Base-by-base conservation (phyloP, 164 flowering plant genomes). In the Dillenia turbinata region DNA sequence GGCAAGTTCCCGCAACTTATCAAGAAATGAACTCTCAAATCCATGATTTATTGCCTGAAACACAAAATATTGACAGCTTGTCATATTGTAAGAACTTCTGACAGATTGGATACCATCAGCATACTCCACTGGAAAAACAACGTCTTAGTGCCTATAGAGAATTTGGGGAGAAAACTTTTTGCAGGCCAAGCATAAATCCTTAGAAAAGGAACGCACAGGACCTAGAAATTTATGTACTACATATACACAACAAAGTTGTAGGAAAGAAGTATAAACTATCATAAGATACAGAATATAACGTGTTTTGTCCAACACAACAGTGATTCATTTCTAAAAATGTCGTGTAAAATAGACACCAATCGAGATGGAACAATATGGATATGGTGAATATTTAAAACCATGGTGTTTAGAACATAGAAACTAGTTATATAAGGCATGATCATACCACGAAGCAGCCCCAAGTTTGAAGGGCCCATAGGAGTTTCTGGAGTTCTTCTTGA, bases 21-120 rank as follows among this genome's bases (percentile, higher is more conserved):
- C 78, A 1, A 81, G 71, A 33, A 75, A 63, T 47, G 61, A 43
- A 56, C 57, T 61, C 12, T 65, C 24, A 12, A 81, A 65, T 17
- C 72, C 78, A 70, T 78, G 79, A 13, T 66, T 62, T 5, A 71
- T 40, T 14, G 56, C 79, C 83, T 74, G 60, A 54, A 48, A 58
- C 44, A 22, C 50, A n/a, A 11, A 43, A 60, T 8, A 53, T 9
- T 13, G 55, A 13, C 54, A n/a, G 45, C 46, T 63, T 13, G 12
- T 16, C 14, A 9, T 9, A 2, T 22, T 65, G 49, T 9, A 61
- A 65, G 68, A 19, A 19, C 22, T 19, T 19, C 22, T 19, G 22
- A 19, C 22, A 19, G 22, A 19, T 19, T 19, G 22, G 56, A 12
- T n/a, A 1, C 56, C 56, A 52, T 12, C 9, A 17, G 10, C 56